Conservation (phyloP, 2,329 filamentous ascomycete species). For the Aureobasidium sp. region DNA sequence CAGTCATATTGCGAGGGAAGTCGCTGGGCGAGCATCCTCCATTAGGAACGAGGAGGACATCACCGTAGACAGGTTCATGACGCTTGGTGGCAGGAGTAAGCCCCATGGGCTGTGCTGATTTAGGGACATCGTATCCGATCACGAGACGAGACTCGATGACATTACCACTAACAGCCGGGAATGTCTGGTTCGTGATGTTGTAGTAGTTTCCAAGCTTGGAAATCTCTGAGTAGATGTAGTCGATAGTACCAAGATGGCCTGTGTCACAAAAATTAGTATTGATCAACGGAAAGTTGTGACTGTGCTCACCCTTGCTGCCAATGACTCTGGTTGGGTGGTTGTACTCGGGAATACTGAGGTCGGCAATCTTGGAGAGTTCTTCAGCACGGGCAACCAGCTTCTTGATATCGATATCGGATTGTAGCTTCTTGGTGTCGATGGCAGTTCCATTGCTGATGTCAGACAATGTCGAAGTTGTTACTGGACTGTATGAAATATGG, state of each 20-base stretch:
- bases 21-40: slow-evolving; percentile 58
- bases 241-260: slow-evolving; percentile 22
- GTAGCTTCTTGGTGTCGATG: slow-evolving; percentile 32
- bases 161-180: slow-evolving; percentile 26
- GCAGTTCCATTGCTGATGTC: background rate
- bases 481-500: background rate
- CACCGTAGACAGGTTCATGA: slow-evolving; percentile 22
- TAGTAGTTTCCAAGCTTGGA: slow-evolving; percentile 54
- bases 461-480: background rate
- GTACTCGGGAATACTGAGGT: slow-evolving; percentile 53
- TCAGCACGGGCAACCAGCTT: slow-evolving; percentile 54
- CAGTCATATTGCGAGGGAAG: slow-evolving; percentile 52
- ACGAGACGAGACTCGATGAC: slow-evolving; percentile 34
- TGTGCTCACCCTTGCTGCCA: slow-evolving; percentile 50
- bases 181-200: slow-evolving; percentile 45
- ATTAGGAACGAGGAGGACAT: slow-evolving; percentile 52
- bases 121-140: slow-evolving; percentile 51
- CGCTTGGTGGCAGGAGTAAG: slow-evolving; percentile 21
- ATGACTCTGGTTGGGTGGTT: slow-evolving; percentile 65
- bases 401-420: slow-evolving; percentile 48
- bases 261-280: background rate
- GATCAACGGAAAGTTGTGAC: background rate
- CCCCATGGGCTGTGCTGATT: slow-evolving; percentile 51
- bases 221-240: slow-evolving; percentile 25
- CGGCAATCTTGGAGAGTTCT: slow-evolving; percentile 55